Evolutionary conservation across 176 grass and related monocot species (phyloP).

Genomic region (Triticum turgidum): DNA sequence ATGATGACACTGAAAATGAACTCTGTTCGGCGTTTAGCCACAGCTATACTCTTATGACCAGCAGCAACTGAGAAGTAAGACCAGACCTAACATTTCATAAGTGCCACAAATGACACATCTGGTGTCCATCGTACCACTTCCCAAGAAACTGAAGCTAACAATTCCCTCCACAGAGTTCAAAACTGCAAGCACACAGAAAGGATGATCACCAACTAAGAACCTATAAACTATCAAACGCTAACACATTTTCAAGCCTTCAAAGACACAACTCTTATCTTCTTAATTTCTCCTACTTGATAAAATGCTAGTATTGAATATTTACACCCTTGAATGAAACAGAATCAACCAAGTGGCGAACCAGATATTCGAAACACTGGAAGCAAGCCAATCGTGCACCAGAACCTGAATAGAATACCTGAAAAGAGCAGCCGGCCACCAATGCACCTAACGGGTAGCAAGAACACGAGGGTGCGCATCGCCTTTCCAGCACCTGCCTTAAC

Average conservation of each 20-base stretch:
- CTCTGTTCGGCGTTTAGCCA: background rate
- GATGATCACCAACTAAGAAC: background rate
- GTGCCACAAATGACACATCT: background rate
- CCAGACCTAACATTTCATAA: background rate
- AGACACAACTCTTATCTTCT: background rate
- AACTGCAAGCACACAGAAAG: background rate
- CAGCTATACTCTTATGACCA: background rate
- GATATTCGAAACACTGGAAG: background rate
- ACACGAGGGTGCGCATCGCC: background rate
- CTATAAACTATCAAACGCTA: background rate
- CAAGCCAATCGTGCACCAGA: background rate
- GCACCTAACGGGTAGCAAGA: background rate
- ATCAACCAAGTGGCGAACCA: background rate
- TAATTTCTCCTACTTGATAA: background rate
- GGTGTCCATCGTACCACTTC: background rate
- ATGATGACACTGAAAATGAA: background rate
- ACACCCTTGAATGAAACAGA: background rate
- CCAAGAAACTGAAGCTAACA: background rate
- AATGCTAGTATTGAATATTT: background rate
- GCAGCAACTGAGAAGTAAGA: background rate
- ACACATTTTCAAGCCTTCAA: background rate
- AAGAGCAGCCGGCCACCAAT: background rate
- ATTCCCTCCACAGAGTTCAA: background rate
- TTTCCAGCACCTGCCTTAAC: constrained; percentile 23
- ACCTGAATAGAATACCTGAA: constrained; percentile 32